Evolutionary conservation across 495 filamentous ascomycete genomes (phyloP).

Genomic region (Rusavskia elegans): DNA sequence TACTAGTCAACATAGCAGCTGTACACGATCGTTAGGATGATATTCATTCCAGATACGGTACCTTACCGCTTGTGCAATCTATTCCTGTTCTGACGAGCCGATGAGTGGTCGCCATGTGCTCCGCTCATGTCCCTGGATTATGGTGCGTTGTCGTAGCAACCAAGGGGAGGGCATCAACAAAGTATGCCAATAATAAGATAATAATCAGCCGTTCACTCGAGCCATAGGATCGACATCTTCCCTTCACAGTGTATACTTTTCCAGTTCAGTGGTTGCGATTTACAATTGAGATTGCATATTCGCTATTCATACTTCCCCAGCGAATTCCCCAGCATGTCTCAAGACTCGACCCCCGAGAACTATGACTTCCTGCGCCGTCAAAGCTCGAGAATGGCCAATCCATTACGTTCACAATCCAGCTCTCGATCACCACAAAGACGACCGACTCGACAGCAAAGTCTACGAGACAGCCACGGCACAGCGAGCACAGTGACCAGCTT

Average conservation of each 20-base stretch:
- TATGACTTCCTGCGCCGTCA: conserved; percentile 34
- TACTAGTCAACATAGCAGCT: too few species aligned
- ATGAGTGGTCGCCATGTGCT: too few species aligned
- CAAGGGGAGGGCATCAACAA: too few species aligned
- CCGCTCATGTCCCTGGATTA: too few species aligned
- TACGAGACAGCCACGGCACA: conserved; percentile 60
- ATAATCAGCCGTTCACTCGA: neutral
- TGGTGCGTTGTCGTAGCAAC: too few species aligned
- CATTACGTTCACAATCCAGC: conserved; percentile 25
- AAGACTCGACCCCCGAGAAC: conserved; percentile 32
- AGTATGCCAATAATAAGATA: too few species aligned
- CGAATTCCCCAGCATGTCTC: conserved; percentile 22
- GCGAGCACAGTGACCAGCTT: conserved; percentile 61
- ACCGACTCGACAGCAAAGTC: conserved; percentile 41
- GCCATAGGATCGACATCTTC: neutral
- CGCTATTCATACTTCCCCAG: neutral
- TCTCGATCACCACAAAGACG: conserved; percentile 30
- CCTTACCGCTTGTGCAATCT: too few species aligned
- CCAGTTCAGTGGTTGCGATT: neutral
- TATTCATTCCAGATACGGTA: too few species aligned
- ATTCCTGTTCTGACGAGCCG: too few species aligned
- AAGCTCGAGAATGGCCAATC: conserved; percentile 21
- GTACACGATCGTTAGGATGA: too few species aligned
- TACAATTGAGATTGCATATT: neutral
- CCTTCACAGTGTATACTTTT: too few species aligned